These are phyloP conservation scores for Fusarium sp. DNA, from an alignment of 2,329 filamentous ascomycete species.

Conservation along the genomic window DNA sequence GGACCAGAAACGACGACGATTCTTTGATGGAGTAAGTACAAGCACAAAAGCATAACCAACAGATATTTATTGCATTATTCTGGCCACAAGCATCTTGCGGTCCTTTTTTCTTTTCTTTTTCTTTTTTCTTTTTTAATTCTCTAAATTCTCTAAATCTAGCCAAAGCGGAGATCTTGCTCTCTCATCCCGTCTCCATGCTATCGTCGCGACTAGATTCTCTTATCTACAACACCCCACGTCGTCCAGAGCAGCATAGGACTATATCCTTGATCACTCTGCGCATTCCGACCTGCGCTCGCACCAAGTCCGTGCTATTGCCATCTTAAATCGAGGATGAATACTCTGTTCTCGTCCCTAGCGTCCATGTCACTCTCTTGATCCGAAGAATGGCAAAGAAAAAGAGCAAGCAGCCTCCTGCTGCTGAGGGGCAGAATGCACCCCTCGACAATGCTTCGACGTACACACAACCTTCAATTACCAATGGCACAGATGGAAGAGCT, in stretches of 20 bases:
- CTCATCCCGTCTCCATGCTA: slow-evolving; percentile 21
- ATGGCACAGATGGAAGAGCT: slow-evolving; percentile 7
- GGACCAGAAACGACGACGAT: slow-evolving; percentile 9
- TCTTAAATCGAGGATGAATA: slow-evolving; percentile 1
- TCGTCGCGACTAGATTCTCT: slow-evolving; percentile 20
- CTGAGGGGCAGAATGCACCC: slow-evolving; percentile 28
- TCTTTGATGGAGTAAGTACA: slow-evolving; percentile 10
- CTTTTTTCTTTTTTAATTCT: background rate
- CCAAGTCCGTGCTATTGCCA: background rate
- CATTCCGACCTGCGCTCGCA: slow-evolving; percentile 10
- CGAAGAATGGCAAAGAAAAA: slow-evolving; percentile 58
- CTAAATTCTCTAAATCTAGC: background rate
- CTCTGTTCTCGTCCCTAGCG: background rate
- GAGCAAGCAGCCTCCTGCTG: slow-evolving; percentile 57
- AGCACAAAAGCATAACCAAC: slow-evolving; percentile 18
- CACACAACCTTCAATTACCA: slow-evolving; percentile 16
- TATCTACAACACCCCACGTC: slow-evolving; percentile 31
- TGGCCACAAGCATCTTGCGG: background rate
- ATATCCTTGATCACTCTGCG: slow-evolving; percentile 21
- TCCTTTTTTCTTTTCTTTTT: too few species aligned
- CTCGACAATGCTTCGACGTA: slow-evolving; percentile 15
- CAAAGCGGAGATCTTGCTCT: background rate
- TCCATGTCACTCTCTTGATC: slow-evolving; percentile 6
- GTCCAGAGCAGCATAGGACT: slow-evolving; percentile 21
- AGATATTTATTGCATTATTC: background rate